Conservation (phyloP, 495 filamentous ascomycete genomes). For the Monascus purpureus region DNA sequence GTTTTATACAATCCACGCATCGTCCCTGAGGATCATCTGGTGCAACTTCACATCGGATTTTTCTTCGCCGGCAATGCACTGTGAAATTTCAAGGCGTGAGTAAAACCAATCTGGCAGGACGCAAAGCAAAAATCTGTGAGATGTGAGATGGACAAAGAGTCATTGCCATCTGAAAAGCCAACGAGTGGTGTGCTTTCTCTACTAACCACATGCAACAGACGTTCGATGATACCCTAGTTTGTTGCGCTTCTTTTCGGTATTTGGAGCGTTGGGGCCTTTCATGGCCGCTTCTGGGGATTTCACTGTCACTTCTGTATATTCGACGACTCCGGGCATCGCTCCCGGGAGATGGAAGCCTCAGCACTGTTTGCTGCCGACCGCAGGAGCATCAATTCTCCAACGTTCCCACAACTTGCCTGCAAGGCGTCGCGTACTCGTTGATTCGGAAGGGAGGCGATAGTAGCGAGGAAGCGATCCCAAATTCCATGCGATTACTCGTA, state of each 20-base stretch:
- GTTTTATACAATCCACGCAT: conserved; percentile 88
- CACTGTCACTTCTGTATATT: conserved; percentile 52
- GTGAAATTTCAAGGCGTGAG: conserved; percentile 10
- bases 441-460: too few relatives aligned
- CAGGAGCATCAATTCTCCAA: conserved; percentile 26
- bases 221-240: conserved; percentile 96
- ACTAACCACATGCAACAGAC: conserved; percentile 94
- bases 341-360: conserved; percentile 12
- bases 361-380: conserved; percentile 21
- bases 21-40: conserved; percentile 66
- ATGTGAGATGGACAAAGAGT: conserved; percentile 1
- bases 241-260: conserved; percentile 80
- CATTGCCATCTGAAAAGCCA: conserved; percentile 3
- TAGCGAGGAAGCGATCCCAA: too few relatives aligned
- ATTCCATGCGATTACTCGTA: too few relatives aligned
- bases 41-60: conserved; percentile 83
- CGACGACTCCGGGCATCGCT: conserved; percentile 35
- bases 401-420: too few relatives aligned
- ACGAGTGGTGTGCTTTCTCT: conserved; percentile 1
- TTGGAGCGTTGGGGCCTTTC: conserved; percentile 29
- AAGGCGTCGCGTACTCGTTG: too few relatives aligned
- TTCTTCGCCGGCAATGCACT: conserved; percentile 91
- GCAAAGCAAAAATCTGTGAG: too few relatives aligned
- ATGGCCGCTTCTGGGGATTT: conserved; percentile 42
- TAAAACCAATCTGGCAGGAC: too few relatives aligned